Evolutionary conservation across 371 early-diverging fungal genomes (phyloP).

Genomic region (Lichtheimia corymbifera): DNA sequence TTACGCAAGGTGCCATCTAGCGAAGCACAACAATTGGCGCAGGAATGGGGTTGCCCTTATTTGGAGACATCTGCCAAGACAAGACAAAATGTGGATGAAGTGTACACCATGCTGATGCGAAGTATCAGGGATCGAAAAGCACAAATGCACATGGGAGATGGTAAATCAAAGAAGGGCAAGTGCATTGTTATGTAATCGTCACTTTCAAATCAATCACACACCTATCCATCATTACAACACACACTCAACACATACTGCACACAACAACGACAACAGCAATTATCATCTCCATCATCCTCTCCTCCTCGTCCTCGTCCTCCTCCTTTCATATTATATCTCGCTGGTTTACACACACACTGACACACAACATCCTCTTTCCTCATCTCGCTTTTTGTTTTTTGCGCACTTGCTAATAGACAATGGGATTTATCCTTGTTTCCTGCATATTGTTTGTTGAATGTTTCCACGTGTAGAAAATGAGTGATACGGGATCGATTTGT

Average conservation of each 20-base stretch:
- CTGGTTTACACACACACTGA: not conserved
- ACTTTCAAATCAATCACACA: not conserved
- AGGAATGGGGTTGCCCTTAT: constrained; percentile 79
- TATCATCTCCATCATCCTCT: constrained; percentile 1
- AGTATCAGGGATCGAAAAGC: constrained; percentile 24
- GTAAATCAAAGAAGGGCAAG: constrained; percentile 26
- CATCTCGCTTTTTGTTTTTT: not conserved
- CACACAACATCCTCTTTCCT: not conserved
- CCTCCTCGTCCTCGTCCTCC: not conserved
- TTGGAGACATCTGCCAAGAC: constrained; percentile 87
- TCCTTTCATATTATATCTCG: not conserved
- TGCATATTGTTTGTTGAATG: no score
- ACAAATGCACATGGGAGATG: constrained; percentile 23
- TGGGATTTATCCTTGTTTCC: no score
- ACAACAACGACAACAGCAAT: not conserved
- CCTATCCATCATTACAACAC: not conserved
- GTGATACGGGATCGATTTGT: no score
- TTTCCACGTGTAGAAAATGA: no score
- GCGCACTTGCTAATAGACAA: no score
- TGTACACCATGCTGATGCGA: constrained; percentile 72
- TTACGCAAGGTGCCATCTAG: constrained; percentile 64
- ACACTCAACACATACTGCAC: not conserved
- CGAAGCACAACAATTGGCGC: constrained; percentile 68
- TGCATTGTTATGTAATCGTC: constrained; percentile 19
- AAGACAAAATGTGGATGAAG: constrained; percentile 78